These are phyloP conservation scores for Rickenella mellea DNA, from an alignment of 768 basidiomycete species.

Conservation along the genomic window DNA sequence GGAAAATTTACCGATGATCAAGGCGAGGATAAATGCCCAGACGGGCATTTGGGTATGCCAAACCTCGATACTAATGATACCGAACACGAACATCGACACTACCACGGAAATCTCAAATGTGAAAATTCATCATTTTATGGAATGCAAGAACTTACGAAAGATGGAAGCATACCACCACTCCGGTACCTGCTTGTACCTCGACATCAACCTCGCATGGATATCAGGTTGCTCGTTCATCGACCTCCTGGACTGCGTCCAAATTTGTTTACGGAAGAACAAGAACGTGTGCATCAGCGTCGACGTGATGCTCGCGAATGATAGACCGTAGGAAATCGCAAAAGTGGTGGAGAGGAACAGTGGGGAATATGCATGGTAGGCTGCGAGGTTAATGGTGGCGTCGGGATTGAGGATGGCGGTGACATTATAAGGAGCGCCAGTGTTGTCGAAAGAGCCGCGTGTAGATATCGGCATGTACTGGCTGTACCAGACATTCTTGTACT, in stretches of 20 bases:
- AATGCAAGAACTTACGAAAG: constrained; percentile 4
- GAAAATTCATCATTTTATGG: background rate
- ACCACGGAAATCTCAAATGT: background rate
- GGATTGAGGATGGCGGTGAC: constrained; percentile 28
- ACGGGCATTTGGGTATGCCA: constrained; percentile 33
- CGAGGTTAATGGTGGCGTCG: constrained; percentile 25
- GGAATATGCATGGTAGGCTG: constrained; percentile 30
- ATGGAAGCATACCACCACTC: constrained; percentile 19
- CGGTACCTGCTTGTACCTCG: constrained; percentile 28
- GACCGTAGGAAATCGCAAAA: constrained; percentile 30
- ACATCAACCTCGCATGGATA: constrained; percentile 42
- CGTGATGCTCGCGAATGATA: constrained; percentile 35
- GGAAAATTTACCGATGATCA: constrained; percentile 14
- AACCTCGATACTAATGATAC: constrained; percentile 23
- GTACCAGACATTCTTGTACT: constrained; percentile 38
- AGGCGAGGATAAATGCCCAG: constrained; percentile 23
- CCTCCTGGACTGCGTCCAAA: constrained; percentile 29
- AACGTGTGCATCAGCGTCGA: constrained; percentile 35
- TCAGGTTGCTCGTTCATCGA: constrained; percentile 38
- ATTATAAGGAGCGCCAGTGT: constrained; percentile 30
- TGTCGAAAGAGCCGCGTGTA: constrained; percentile 31
- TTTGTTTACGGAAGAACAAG: constrained; percentile 36
- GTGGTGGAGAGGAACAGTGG: constrained; percentile 33
- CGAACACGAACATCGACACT: constrained; percentile 23
- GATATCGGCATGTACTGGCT: constrained; percentile 25